Evolutionary conservation across 1,284 basidiomycete species (phyloP).

Genomic region (Apiotrichum akiyoshidainum): DNA sequence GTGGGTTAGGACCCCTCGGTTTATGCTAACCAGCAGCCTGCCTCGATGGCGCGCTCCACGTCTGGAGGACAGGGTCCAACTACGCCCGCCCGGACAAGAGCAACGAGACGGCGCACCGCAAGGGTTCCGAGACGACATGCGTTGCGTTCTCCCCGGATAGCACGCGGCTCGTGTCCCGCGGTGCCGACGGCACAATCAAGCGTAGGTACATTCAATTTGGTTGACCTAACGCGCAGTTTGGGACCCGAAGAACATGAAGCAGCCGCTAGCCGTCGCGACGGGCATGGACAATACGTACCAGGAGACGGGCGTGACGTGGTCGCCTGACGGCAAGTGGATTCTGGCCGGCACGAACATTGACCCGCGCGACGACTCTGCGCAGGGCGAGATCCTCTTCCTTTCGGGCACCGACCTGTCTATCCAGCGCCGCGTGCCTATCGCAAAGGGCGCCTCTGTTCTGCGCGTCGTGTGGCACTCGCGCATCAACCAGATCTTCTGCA

Average conservation of each 20-base stretch:
- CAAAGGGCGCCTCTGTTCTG: conserved; percentile 72
- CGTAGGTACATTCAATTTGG: conserved; percentile 57
- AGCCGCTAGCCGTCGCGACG: conserved; percentile 65
- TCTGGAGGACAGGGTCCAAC: conserved; percentile 90
- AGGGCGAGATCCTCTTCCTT: conserved; percentile 71
- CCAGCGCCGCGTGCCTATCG: conserved; percentile 58
- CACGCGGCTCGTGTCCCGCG: conserved; percentile 73
- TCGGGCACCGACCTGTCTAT: conserved; percentile 65
- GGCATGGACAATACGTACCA: conserved; percentile 76
- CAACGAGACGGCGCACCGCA: conserved; percentile 79
- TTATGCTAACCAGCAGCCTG: conserved; percentile 60
- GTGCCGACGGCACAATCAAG: conserved; percentile 92
- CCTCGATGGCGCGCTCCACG: conserved; percentile 82
- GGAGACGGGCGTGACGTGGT: conserved; percentile 87
- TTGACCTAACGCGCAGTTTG: conserved; percentile 63
- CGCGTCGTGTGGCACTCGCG: conserved; percentile 91
- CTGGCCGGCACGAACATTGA: conserved; percentile 69
- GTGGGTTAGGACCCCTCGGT: conserved; percentile 55
- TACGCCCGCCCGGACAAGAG: conserved; percentile 83
- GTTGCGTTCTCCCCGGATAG: conserved; percentile 81
- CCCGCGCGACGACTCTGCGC: conserved; percentile 56
- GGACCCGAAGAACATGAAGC: conserved; percentile 85
- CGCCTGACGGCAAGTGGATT: conserved; percentile 81
- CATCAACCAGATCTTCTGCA: conserved; percentile 91
- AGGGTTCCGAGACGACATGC: conserved; percentile 76